Evolutionary conservation across 2,329 filamentous ascomycete species (phyloP).

Genomic region (Rhexocercosporidium sp.): DNA sequence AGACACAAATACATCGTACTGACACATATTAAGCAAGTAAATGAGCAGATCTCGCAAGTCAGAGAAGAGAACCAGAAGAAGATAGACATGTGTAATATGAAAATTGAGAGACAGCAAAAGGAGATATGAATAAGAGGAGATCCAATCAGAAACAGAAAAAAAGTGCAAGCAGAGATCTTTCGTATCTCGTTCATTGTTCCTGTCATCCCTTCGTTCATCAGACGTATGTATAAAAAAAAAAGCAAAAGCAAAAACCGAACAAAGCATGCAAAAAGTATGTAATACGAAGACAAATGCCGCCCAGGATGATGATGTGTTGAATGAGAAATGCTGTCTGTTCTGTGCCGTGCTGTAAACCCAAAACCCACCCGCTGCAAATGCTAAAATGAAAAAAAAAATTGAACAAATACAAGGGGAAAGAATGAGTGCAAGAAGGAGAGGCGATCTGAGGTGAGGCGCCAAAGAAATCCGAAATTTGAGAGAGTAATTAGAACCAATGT

Average conservation of each 20-base stretch:
- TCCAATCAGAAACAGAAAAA: background rate
- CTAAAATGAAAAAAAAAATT: background rate
- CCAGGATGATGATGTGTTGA: background rate
- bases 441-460: background rate
- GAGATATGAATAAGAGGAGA: background rate
- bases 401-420: background rate
- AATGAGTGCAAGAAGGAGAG: background rate
- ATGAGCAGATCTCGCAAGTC: background rate
- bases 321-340: background rate
- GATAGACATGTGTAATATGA: background rate
- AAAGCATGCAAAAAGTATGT: conserved; percentile 2
- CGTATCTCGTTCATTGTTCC: background rate
- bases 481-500: conserved; percentile 47
- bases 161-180: conserved; percentile 3
- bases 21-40: conserved; percentile 6
- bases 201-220: background rate
- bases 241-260: background rate
- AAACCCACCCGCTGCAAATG: background rate
- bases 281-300: conserved; percentile 8
- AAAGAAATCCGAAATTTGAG: background rate
- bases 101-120: background rate
- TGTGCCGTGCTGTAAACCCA: background rate
- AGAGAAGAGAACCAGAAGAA: background rate
- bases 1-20: conserved; percentile 10
- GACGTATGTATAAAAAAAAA: background rate